A percentile compares a stretch with the other conserved stretches of the same genome.
Conservation (phyloP, 2,329 filamentous ascomycete genomes). For the Zasmidium citrigriseum region DNA sequence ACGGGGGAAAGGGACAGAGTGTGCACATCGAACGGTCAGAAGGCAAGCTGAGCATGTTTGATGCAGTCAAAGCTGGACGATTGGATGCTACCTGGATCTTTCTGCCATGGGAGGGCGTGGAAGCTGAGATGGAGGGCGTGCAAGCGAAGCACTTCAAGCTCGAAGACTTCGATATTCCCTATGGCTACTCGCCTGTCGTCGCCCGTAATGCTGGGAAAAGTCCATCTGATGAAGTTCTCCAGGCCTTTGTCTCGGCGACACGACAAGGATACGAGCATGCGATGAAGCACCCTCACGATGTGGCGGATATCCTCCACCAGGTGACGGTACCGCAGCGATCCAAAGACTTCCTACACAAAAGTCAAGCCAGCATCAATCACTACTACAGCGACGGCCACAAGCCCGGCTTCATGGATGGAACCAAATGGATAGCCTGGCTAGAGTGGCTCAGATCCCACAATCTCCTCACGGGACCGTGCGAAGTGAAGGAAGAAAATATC, state of each 20-base stretch:
- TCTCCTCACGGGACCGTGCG: conserved; percentile 7
- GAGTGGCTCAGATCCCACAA: conserved; percentile 14
- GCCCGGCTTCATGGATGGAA: conserved; percentile 16
- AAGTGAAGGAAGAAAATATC: conserved; percentile 12
- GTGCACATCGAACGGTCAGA: conserved; percentile 27
- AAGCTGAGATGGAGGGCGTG: conserved; percentile 29
- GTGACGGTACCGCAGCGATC: conserved; percentile 24
- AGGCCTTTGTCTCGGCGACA: conserved; percentile 31
- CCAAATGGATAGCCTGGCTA: conserved; percentile 19
- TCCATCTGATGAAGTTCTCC: conserved; percentile 21
- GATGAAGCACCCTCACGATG: conserved; percentile 22
- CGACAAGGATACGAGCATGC: conserved; percentile 30
- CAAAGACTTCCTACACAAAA: conserved; percentile 28
- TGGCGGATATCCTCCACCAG: conserved; percentile 16
- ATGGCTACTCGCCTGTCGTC: conserved; percentile 37
- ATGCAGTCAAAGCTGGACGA: conserved; percentile 28
- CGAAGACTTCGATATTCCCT: conserved; percentile 31
- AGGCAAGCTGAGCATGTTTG: conserved; percentile 34
- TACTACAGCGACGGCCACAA: conserved; percentile 28
- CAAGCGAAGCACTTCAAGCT: conserved; percentile 25
- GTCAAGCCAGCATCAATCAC: conserved; percentile 32
- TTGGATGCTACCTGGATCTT: conserved; percentile 38
- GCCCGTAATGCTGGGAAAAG: conserved; percentile 26
- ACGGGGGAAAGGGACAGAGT: conserved; percentile 27
- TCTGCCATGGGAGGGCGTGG: conserved; percentile 36